Evolutionary conservation across 2,329 filamentous ascomycete genomes (phyloP).

Genomic region (Fusarium luffae): DNA sequence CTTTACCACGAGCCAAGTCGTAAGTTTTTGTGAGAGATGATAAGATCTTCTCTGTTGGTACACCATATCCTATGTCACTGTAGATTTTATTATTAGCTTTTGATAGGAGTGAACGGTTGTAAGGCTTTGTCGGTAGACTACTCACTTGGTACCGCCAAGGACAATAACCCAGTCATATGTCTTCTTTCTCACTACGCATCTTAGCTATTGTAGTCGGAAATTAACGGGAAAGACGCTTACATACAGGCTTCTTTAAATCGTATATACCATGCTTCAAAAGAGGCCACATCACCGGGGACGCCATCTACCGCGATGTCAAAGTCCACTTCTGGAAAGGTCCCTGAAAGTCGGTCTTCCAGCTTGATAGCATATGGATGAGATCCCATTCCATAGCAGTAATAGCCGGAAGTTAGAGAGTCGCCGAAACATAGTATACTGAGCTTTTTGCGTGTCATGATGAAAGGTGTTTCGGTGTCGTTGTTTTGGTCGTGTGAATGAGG

Average conservation of each 20-base stretch:
- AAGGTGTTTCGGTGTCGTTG: not conserved
- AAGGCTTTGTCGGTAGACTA: not conserved
- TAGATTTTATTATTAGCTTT: not conserved
- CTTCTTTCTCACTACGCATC: constrained; percentile 34
- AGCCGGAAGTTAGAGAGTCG: constrained; percentile 72
- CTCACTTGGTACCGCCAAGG: constrained; percentile 72
- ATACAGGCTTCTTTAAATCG: constrained; percentile 53
- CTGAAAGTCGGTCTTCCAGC: constrained; percentile 59
- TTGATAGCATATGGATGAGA: constrained; percentile 65
- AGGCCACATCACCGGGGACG: constrained; percentile 62
- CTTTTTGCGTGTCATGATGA: constrained; percentile 47
- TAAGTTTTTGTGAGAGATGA: constrained; percentile 62
- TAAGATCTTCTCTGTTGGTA: constrained; percentile 57
- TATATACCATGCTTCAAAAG: constrained; percentile 46
- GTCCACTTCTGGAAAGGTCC: constrained; percentile 56
- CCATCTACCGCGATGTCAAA: constrained; percentile 62
- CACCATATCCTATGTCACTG: constrained; percentile 62
- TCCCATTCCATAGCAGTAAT: constrained; percentile 53
- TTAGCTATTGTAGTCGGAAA: not conserved
- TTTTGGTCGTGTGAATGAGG: not conserved
- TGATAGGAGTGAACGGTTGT: not conserved
- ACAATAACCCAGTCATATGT: constrained; percentile 70
- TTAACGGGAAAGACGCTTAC: not conserved
- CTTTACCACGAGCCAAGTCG: constrained; percentile 59
- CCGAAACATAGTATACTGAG: constrained; percentile 72